Evolutionary conservation across 2,329 filamentous ascomycete species (phyloP).

Genomic region (Fonsecaea multimorphosa): DNA sequence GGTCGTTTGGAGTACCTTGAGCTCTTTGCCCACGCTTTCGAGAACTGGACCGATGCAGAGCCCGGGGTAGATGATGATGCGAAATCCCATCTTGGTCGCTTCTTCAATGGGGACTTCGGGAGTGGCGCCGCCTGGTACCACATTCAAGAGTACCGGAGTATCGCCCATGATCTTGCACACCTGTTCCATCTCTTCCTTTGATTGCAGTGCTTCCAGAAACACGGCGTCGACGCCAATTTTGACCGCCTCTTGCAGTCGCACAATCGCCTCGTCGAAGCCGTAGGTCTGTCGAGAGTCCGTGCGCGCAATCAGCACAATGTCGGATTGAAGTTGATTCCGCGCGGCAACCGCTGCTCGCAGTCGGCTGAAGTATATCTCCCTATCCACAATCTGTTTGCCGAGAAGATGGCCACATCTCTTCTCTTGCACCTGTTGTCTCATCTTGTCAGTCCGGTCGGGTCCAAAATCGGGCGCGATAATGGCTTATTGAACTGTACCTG

Average conservation of each 20-base stretch:
- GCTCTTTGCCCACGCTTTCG: constrained; percentile 45
- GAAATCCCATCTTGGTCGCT: constrained; percentile 50
- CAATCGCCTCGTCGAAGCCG: constrained; percentile 51
- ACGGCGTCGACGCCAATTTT: constrained; percentile 51
- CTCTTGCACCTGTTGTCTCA: constrained; percentile 53
- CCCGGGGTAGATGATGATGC: constrained; percentile 53
- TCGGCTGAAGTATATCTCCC: constrained; percentile 44
- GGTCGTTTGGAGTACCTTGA: constrained; percentile 47
- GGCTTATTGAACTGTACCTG: constrained; percentile 38
- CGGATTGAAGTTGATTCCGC: constrained; percentile 45
- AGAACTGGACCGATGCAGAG: constrained; percentile 49
- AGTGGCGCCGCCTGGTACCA: constrained; percentile 53
- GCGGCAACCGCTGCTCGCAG: constrained; percentile 51
- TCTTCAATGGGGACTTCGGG: constrained; percentile 49
- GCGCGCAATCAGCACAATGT: constrained; percentile 54
- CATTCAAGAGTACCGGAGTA: constrained; percentile 53
- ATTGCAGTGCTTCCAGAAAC: constrained; percentile 51
- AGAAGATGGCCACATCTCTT: constrained; percentile 51
- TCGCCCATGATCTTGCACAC: constrained; percentile 46
- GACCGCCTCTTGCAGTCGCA: constrained; percentile 48
- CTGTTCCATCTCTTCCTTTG: constrained; percentile 46
- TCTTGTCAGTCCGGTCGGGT: not conserved
- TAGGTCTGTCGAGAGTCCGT: constrained; percentile 47
- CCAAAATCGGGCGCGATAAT: not conserved
- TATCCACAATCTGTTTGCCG: constrained; percentile 49